Conservation (phyloP, 371 early-diverging fungal genomes). For the Conidiobolus incongruus region DNA sequence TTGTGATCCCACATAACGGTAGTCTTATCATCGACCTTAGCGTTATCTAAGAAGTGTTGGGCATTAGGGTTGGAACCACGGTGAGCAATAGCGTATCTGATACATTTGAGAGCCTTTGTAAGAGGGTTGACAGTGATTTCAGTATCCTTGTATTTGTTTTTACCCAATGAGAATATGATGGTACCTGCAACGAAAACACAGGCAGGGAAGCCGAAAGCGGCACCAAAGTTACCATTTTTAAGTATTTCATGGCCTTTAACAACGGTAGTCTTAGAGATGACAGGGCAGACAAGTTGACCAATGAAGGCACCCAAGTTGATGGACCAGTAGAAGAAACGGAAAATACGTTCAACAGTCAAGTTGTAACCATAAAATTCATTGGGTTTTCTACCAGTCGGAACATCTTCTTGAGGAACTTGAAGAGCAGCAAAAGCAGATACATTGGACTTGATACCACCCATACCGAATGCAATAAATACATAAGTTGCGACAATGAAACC, state of each 20-base stretch:
- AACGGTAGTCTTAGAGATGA: slow-evolving; percentile 11
- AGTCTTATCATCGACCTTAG: slow-evolving; percentile 24
- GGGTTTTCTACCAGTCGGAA: no score
- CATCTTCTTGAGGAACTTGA: no score
- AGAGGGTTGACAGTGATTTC: slow-evolving; percentile 38
- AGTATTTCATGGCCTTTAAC: no score
- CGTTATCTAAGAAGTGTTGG: slow-evolving; percentile 21
- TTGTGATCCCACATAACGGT: no score
- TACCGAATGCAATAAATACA: slow-evolving; percentile 55
- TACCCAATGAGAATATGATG: slow-evolving; percentile 24
- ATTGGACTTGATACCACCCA: slow-evolving; percentile 75
- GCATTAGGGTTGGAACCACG: slow-evolving; percentile 12
- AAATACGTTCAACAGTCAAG: no score
- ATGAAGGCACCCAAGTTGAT: slow-evolving; percentile 45
- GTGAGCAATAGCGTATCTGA: slow-evolving; percentile 25
- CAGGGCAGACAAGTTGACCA: slow-evolving; percentile 9
- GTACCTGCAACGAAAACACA: slow-evolving; percentile 39
- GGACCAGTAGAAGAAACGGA: slow-evolving; percentile 62
- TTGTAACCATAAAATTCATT: no score
- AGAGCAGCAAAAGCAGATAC: no score
- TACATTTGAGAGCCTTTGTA: slow-evolving; percentile 18
- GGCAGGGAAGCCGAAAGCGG: slow-evolving; percentile 38
- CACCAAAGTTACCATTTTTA: slow-evolving; percentile 8
- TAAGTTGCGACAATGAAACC: slow-evolving; percentile 37
- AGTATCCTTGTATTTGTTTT: slow-evolving; percentile 23